Evolutionary conservation across 306 rosid genomes (phyloP), one percentile per base, ranked within the genome.

Genomic region (Vigna mungo): DNA sequence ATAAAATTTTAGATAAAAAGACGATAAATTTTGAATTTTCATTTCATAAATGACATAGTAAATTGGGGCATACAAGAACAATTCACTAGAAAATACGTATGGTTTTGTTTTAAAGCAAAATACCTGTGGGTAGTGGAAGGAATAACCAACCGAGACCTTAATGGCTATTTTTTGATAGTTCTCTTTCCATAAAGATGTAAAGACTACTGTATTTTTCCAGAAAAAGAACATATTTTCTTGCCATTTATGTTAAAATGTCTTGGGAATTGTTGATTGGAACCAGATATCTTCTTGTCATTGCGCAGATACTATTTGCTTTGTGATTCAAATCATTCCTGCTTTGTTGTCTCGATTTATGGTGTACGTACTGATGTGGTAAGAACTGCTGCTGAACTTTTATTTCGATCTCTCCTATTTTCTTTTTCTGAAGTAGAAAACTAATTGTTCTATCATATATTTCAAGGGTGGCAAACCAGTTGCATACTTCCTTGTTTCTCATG

Each of bases 301-400:
- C 83, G 88, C 97, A 94, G 98, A 87, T 92, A 89, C 83, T 94
- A 88, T 77, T 78, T 92, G 86, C 86, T 90, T 66, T 89, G 95
- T 61, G 96, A 92, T 89, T 79, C 93, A 77, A 87, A 90, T 74
- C 88, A 85, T 84, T 79, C 77, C 48, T 94, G 90, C 85, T 94
- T 92, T 66, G 84, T 92, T 72, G 85, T 92, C 81, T 86, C 97
- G 1, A 78, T 92, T 72, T 92, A 92, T 85, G 97, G 96, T 51
- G 68, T 92, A 64, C 97, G 80, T 34, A 65, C 54, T 70, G 97
- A 94, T 72, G 86, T 87, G 89, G 97, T 92, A 86, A 88, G 93
- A 68, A 58, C 61, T 74, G 47, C 74, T 20, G 75, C 72, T 20
- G 55, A 71, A 52, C 66, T 30, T 80, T 61, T 47, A 71, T 60